phyloP scores from a whole-genome alignment of 2,329 filamentous ascomycete species.

The Lachnellula cervina region DNA sequence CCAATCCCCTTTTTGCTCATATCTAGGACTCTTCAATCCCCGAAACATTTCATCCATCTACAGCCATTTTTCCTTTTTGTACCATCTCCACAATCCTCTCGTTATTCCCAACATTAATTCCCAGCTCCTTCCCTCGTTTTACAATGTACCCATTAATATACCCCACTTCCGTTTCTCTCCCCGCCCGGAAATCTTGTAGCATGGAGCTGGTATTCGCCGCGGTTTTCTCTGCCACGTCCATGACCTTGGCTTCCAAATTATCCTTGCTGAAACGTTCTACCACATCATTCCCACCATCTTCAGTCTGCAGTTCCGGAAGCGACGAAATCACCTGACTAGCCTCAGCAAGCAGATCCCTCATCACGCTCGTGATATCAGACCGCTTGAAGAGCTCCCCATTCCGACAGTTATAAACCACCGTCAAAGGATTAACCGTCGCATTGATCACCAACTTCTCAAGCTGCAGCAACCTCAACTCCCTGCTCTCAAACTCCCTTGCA shows the following conservation, averaged over 20 bases:
- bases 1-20: not conserved
- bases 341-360: constrained; percentile 69
- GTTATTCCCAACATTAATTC: constrained; percentile 36
- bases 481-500: constrained; percentile 35
- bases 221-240: constrained; percentile 44
- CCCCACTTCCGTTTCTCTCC: constrained; percentile 49
- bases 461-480: constrained; percentile 56
- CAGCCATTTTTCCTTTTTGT: constrained; percentile 33
- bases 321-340: constrained; percentile 65
- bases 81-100: constrained; percentile 41
- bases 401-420: constrained; percentile 66
- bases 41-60: constrained; percentile 19
- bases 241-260: constrained; percentile 42
- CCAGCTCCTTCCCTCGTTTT: constrained; percentile 19
- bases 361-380: constrained; percentile 49
- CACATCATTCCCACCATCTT: constrained; percentile 28
- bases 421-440: constrained; percentile 78
- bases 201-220: constrained; percentile 55
- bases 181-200: constrained; percentile 53
- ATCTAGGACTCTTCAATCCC: not conserved
- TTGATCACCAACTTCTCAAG: constrained; percentile 85
- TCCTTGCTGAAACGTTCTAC: constrained; percentile 3
- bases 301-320: constrained; percentile 12
- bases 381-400: constrained; percentile 74
- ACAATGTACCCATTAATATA: constrained; percentile 57